Base-by-base conservation (phyloP, 2,329 filamentous ascomycete species). In the Apiospora koreana region DNA sequence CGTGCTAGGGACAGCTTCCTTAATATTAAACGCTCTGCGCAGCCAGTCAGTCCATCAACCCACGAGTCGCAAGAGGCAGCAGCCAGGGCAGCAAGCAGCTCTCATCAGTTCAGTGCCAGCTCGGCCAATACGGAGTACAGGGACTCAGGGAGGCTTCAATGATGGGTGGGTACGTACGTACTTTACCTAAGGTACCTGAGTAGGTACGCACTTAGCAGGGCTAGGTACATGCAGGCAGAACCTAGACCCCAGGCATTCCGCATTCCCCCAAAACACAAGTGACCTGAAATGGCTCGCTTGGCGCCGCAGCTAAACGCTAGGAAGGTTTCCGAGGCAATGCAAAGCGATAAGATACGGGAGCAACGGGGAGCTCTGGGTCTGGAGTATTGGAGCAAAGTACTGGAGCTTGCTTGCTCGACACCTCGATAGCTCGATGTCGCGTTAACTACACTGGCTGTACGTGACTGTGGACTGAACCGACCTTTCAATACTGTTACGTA, bases 261-360 rank as follows among this genome's bases (percentile, higher is more conserved):
- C 41, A 62, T n/a, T 38, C 31, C 54, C 54, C 54, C 54, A 38
- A 62, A 62, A 38, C 54, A 38, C 28, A 23, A 38, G 54, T 62
- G 54, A 62, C 54, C 54, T 62, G 31, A 35, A 38, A 62, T n/a
- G 54, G 54, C 54, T 62, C 31, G 54, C 54, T 62, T 62, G 54
- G 54, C 54, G 31, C 54, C 54, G 28, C 54, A 35, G 54, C 54
- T 62, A 38, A 62, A 38, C 54, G 54, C 54, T 62, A 62, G 54
- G 54, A 62, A 62, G 54, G 54, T 62, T 62, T 62, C 54, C 54
- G 54, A 62, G 54, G 54, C 54, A 62, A 62, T 62, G 54, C 54
- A 62, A 21, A 62, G 31, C 54, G 54, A 62, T 62, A 62, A 62
- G 54, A 62, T 62, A 38, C 28, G 50, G 50, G 54, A 38, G 25